Evolutionary conservation across 441 rosid genomes (phyloP).

Genomic region (Arabidopsis lyrata): DNA sequence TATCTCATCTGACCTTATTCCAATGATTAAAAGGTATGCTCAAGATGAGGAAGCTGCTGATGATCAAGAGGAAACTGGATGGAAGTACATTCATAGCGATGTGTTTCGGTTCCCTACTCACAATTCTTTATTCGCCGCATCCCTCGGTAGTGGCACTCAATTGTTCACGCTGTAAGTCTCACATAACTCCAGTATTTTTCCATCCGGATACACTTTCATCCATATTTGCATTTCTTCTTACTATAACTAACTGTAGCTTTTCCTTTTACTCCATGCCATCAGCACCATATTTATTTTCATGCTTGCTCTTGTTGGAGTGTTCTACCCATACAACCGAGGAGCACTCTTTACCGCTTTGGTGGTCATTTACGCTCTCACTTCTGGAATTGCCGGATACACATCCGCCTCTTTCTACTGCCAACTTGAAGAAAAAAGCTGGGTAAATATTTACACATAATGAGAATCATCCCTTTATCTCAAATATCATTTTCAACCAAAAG

Average conservation of each 20-base stretch:
- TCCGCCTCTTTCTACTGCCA: conserved; percentile 76
- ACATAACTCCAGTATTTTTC: not conserved
- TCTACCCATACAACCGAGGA: conserved; percentile 82
- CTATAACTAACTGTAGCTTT: conserved; percentile 10
- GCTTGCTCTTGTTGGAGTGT: conserved; percentile 81
- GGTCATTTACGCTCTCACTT: conserved; percentile 76
- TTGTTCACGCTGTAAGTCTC: conserved; percentile 72
- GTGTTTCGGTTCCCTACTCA: conserved; percentile 78
- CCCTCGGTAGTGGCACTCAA: conserved; percentile 77
- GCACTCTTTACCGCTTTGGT: conserved; percentile 82
- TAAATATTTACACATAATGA: conserved; percentile 23
- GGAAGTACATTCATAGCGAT: conserved; percentile 95
- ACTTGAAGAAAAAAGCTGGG: conserved; percentile 82
- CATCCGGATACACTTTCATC: not conserved
- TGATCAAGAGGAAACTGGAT: conserved; percentile 93
- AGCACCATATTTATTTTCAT: conserved; percentile 73
- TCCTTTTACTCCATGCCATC: conserved; percentile 15
- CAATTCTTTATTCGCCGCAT: conserved; percentile 82
- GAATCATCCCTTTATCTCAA: not conserved
- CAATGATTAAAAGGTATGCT: conserved; percentile 61
- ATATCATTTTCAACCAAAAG: not conserved
- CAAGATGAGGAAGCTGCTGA: conserved; percentile 93
- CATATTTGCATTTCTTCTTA: not conserved
- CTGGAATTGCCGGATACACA: conserved; percentile 77
- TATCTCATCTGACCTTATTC: conserved; percentile 1